Base-by-base conservation (phyloP, 2,329 filamentous ascomycete genomes). In the Paraphaeosphaeria minitans region DNA sequence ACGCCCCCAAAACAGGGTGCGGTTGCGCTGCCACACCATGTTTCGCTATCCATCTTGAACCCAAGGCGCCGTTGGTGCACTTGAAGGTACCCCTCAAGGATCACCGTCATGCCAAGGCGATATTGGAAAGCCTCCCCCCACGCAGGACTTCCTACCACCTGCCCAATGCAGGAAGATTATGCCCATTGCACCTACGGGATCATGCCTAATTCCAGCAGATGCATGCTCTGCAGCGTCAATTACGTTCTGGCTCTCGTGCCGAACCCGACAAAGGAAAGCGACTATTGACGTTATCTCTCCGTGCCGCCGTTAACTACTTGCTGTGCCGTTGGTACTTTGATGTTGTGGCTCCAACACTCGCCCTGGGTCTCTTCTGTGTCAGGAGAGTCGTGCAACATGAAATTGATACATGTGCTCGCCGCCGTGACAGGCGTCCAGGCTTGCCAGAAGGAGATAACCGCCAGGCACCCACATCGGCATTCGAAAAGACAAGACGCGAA, bases 381-480 rank as follows among this genome's bases (percentile, higher is more conserved):
- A 21, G 7, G 21, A 13, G 9, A 43, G 24, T 10, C 21, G 16
- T 33, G 21, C 55, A 72, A 29, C 45, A 75, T 76, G 74, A 73
- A 60, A 56, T 53, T 62, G 53, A 47, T 61, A 60, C 35, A 67
- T 46, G 27, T 71, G 24, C 43, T 73, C 19, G 53, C 73, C 42
- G 67, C 64, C 48, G 69, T 70, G 45, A 67, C 73, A 67, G 70
- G 70, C 63, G 67, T 67, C 42, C 61, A 73, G 53, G 74, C 73
- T 16, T 77, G 73, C 49, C 71, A 75, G 59, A 69, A 72, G 51
- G 74, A 76, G 58, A 66, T 66, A 50, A 59, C 58, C 16, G 66
- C 71, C 53, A 63, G 64, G 16, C 60, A 63, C 24, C 67, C 68
- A 49, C 67, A 70, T 48, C 56, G 52, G 16, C 64, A 67, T 58